Evolutionary conservation across 2,329 filamentous ascomycete species (phyloP).

Genomic region (Dichotomopilus funicola): DNA sequence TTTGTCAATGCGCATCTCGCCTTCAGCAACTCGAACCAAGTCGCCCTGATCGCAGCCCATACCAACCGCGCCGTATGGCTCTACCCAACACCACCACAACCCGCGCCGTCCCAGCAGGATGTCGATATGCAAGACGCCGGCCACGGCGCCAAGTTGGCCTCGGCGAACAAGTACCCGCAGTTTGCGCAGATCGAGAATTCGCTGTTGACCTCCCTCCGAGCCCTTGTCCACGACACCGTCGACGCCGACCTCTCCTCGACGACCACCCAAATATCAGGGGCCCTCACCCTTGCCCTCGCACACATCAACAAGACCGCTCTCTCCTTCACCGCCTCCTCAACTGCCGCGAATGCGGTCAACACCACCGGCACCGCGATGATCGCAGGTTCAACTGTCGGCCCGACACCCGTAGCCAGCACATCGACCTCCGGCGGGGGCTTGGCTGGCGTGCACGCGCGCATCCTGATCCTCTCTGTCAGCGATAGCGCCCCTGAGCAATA

Average conservation of each 20-base stretch:
- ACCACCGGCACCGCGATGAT: constrained; percentile 24
- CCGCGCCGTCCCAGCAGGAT: constrained; percentile 34
- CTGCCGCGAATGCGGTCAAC: constrained; percentile 28
- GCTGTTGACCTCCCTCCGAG: constrained; percentile 65
- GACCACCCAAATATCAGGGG: constrained; percentile 85
- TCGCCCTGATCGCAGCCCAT: constrained; percentile 86
- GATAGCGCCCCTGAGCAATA: constrained; percentile 83
- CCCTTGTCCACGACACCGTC: constrained; percentile 65
- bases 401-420: constrained; percentile 29
- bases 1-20: constrained; percentile 96
- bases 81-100: constrained; percentile 55
- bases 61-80: constrained; percentile 82
- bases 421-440: constrained; percentile 31
- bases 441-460: constrained; percentile 64
- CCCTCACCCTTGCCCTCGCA: constrained; percentile 79
- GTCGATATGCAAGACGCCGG: constrained; percentile 47
- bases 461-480: constrained; percentile 84
- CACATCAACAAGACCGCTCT: constrained; percentile 82
- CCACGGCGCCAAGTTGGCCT: constrained; percentile 28
- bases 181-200: constrained; percentile 82
- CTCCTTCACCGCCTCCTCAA: constrained; percentile 53
- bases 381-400: constrained; percentile 21
- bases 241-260: constrained; percentile 63
- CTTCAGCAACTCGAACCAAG: constrained; percentile 87
- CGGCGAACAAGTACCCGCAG: constrained; percentile 86